Percentiles rank a stretch among this genome's conserved stretches.
These are phyloP conservation scores for Elsinoe necatrix DNA, from an alignment of 2,329 filamentous ascomycete species.

Conservation along the genomic window DNA sequence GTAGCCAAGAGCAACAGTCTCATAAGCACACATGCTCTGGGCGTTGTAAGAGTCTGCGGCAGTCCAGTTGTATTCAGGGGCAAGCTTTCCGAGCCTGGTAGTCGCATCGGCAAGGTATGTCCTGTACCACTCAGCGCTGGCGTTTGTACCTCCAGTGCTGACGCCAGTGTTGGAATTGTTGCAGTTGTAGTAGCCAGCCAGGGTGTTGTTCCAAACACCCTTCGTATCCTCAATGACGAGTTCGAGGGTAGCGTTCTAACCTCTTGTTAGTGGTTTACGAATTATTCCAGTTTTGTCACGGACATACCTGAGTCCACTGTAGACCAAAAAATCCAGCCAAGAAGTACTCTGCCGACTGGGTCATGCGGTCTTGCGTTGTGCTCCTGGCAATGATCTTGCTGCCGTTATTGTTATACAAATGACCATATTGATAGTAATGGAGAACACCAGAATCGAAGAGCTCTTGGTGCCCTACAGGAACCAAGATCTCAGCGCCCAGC, in stretches of 20 bases:
- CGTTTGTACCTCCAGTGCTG: slow-evolving; percentile 45
- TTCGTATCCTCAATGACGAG: slow-evolving; percentile 55
- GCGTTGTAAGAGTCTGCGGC: slow-evolving; percentile 55
- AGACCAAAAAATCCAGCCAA: slow-evolving; percentile 71
- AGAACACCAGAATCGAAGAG: slow-evolving; percentile 61
- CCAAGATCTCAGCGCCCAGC: slow-evolving; percentile 62
- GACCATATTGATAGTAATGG: slow-evolving; percentile 64
- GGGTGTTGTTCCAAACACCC: slow-evolving; percentile 52
- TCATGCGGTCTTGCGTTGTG: slow-evolving; percentile 69
- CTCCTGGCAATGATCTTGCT: slow-evolving; percentile 66
- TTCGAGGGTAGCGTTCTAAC: slow-evolving; percentile 61
- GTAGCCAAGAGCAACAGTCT: slow-evolving; percentile 68
- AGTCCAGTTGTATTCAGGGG: slow-evolving; percentile 49
- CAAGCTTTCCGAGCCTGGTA: slow-evolving; percentile 45
- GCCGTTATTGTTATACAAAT: slow-evolving; percentile 58
- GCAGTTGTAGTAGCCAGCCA: slow-evolving; percentile 60
- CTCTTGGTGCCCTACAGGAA: slow-evolving; percentile 64
- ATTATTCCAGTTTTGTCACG: not conserved
- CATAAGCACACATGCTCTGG: slow-evolving; percentile 67
- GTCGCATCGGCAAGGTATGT: slow-evolving; percentile 60
- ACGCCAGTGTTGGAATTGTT: slow-evolving; percentile 46
- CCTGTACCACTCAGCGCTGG: slow-evolving; percentile 50
- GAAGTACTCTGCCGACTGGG: slow-evolving; percentile 69
- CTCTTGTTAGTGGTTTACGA: not conserved
- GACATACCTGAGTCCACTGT: slow-evolving; percentile 48